Percentiles rank a stretch among this genome's conserved stretches.
Conservation (phyloP, 1,284 basidiomycete genomes). For the Ceratobasidium sp. region DNA sequence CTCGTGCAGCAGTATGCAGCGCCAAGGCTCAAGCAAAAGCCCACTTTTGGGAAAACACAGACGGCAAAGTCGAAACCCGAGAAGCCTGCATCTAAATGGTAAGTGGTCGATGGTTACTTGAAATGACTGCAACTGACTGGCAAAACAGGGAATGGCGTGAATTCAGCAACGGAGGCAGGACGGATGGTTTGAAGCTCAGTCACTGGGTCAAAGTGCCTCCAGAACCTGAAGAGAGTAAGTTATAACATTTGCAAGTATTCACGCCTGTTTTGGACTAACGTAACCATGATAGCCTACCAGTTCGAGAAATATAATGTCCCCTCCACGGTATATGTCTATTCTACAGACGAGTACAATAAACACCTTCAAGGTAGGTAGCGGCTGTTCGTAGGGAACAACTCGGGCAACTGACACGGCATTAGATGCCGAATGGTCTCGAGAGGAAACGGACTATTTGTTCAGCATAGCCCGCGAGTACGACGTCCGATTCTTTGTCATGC, state of each 20-base stretch:
- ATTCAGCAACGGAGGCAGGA: constrained; percentile 72
- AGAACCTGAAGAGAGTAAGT: constrained; percentile 67
- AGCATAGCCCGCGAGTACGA: constrained; percentile 85
- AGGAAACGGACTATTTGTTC: constrained; percentile 97
- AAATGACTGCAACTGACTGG: constrained; percentile 38
- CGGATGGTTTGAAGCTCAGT: constrained; percentile 69
- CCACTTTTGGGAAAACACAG: constrained; percentile 65
- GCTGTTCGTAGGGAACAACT: constrained; percentile 5
- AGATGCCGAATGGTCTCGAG: constrained; percentile 92
- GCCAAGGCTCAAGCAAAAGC: constrained; percentile 89
- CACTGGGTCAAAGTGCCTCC: constrained; percentile 78
- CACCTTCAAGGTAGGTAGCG: constrained; percentile 75
- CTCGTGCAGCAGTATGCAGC: constrained; percentile 68
- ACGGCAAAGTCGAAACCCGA: constrained; percentile 37
- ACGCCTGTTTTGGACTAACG: constrained; percentile 3
- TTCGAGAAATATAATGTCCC: constrained; percentile 87
- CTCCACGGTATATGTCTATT: constrained; percentile 81
- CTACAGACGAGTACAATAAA: constrained; percentile 90
- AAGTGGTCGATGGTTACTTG: constrained; percentile 56
- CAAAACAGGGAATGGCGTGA: constrained; percentile 76
- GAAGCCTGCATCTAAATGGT: constrained; percentile 43
- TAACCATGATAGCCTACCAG: constrained; percentile 67
- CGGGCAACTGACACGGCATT: background rate
- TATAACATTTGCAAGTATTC: constrained; percentile 34
- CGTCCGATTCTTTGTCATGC: constrained; percentile 88